Percentiles rank a stretch among this genome's conserved stretches.
phyloP scores from a whole-genome alignment of 148 eudicot species.

The Rhododendron ovatum region DNA sequence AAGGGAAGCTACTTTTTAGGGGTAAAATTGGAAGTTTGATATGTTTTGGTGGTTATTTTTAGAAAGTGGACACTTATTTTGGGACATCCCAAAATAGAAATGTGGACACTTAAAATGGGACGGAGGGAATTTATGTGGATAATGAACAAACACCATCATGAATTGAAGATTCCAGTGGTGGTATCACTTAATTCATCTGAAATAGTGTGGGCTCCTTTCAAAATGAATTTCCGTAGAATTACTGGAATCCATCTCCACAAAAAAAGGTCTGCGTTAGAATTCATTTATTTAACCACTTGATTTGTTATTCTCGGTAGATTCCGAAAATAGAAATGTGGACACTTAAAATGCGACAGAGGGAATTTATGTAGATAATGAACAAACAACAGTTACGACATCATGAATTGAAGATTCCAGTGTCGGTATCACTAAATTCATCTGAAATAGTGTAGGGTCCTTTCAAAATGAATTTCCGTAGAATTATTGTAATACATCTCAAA shows the following conservation, averaged over 20 bases:
- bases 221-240: not conserved
- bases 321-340: too few relatives aligned
- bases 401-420: not conserved
- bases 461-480: not conserved
- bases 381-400: not conserved
- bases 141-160: not conserved
- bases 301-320: not conserved
- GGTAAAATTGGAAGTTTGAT: too few relatives aligned
- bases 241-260: not conserved
- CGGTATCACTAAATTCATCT: not conserved
- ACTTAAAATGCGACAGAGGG: too few relatives aligned
- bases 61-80: too few relatives aligned
- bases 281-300: not conserved
- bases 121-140: too few relatives aligned
- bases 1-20: too few relatives aligned
- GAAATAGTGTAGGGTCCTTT: not conserved
- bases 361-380: not conserved
- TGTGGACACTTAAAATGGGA: too few relatives aligned
- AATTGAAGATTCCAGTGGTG: not conserved
- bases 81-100: too few relatives aligned
- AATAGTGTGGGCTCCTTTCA: not conserved
- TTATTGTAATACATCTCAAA: not conserved
- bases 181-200: not conserved
- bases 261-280: not conserved
- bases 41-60: too few relatives aligned